Base-by-base conservation (phyloP, 2,329 filamentous ascomycete species). In the Fusarium falciforme region DNA sequence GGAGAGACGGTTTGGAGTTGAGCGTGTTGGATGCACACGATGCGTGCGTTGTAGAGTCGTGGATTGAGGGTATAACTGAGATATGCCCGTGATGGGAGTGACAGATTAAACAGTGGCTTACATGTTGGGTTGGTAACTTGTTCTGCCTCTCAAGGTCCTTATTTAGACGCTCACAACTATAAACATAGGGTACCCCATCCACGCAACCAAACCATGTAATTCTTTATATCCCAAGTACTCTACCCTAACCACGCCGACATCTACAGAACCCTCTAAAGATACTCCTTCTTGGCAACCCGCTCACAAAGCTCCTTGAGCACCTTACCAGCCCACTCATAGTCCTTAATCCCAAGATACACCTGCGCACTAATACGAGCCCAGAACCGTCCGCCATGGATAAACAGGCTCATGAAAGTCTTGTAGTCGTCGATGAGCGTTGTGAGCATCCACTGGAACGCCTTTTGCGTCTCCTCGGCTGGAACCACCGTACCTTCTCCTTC, bases 311-410 rank as follows among this genome's bases (percentile, higher is more conserved):
- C 82, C 79, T 89, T 88, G 77, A 96, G 81, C 10, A 88, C 84
- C 60, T 85, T 79, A 0, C 87, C 93, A 5, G 88, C 87, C 89
- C 89, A 93, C 79, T 92, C 89, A 79, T 96, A 98, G 81, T 98
- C 95, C 14, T 87, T 86, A 73, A 92, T 80, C 29, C 94, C 94
- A n/a, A 98, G 83, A 80, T 96, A 98, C 0, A 96, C 88, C 85
- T 98, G 95, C 16, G 90, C 94, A 79, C 93, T 95, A 57, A 97
- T 78, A 58, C 96, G 85, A 0, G 88, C 86, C 93, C 93, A 98
- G 80, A 92, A 89, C 62, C 86, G 86, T 0, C 87, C 88, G 0
- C 83, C 86, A 74, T 95, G 90, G 10, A 87, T 82, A 66, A 90
- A 90, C 4, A 93, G 79, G 1, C 91, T 87, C 61, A 96, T 83